Percentiles rank a stretch among this genome's conserved stretches.
Evolutionary conservation across 352 stramenopile genomes (phyloP).

Genomic region (Blastocystis sp.): DNA sequence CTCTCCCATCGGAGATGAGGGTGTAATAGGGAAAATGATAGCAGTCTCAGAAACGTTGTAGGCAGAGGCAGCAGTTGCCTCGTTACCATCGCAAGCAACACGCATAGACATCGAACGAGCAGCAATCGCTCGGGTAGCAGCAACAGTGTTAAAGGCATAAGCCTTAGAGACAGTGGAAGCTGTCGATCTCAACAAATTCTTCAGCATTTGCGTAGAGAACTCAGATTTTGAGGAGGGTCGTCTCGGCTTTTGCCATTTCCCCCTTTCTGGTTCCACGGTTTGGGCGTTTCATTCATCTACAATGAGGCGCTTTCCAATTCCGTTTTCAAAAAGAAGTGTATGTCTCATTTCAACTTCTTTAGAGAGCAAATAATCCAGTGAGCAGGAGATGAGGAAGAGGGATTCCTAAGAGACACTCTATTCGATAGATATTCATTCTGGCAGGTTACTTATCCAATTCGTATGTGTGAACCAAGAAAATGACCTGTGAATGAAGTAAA

Average conservation of each 20-base stretch:
- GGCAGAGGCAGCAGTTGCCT: slow-evolving; percentile 21
- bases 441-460: too few relatives aligned
- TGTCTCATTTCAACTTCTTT: too few relatives aligned
- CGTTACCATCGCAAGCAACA: slow-evolving; percentile 56
- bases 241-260: neutral
- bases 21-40: slow-evolving; percentile 65
- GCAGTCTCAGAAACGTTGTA: slow-evolving; percentile 52
- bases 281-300: slow-evolving; percentile 22
- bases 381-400: too few relatives aligned
- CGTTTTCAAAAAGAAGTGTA: too few relatives aligned
- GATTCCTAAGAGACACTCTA: too few relatives aligned
- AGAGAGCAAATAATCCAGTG: too few relatives aligned
- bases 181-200: slow-evolving; percentile 31
- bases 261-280: slow-evolving; percentile 1
- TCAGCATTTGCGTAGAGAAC: slow-evolving; percentile 6
- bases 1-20: slow-evolving; percentile 64
- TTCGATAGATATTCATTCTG: too few relatives aligned
- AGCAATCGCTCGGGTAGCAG: slow-evolving; percentile 20
- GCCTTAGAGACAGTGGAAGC: slow-evolving; percentile 7
- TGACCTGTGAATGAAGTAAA: too few relatives aligned
- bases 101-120: slow-evolving; percentile 44
- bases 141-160: slow-evolving; percentile 42
- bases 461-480: too few relatives aligned
- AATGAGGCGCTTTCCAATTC: neutral
- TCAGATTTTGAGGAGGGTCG: neutral